phyloP scores from a whole-genome alignment of 176 grass and related monocot species.

The Oryza punctata region DNA sequence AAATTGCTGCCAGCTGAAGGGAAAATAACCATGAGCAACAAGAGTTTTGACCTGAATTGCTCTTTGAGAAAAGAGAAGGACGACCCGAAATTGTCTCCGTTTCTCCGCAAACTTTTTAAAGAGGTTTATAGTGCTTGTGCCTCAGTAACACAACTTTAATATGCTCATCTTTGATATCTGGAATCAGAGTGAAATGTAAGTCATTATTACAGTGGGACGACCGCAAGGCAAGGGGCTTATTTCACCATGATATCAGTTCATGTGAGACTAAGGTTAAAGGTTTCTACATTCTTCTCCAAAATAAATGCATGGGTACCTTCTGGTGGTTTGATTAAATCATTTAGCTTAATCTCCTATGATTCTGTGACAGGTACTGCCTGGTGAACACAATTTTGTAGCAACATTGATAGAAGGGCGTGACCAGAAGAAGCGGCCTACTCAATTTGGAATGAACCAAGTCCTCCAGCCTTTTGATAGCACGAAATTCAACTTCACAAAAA shows the following conservation, averaged over 20 bases:
- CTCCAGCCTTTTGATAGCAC: conserved; percentile 62
- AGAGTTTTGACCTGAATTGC: conserved; percentile 4
- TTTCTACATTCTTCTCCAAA: conserved; percentile 17
- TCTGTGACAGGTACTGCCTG: conserved; percentile 59
- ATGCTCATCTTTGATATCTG: background rate
- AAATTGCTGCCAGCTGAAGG: conserved; percentile 4
- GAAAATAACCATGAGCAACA: conserved; percentile 28
- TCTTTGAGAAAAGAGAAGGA: conserved; percentile 9
- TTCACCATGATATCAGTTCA: conserved; percentile 75
- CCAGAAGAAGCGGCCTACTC: conserved; percentile 83
- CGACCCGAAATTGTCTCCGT: conserved; percentile 29
- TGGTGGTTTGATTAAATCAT: background rate
- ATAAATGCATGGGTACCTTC: background rate
- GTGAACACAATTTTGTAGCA: conserved; percentile 61
- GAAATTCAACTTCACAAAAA: conserved; percentile 72
- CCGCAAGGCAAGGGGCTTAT: conserved; percentile 52
- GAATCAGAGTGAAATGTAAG: background rate
- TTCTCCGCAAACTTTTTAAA: conserved; percentile 70
- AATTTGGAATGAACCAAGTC: conserved; percentile 76
- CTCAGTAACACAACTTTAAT: background rate
- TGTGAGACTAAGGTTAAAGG: conserved; percentile 83
- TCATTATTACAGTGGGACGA: conserved; percentile 63
- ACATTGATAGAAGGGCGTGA: conserved; percentile 81
- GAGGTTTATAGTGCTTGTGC: conserved; percentile 43
- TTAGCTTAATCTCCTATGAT: background rate